Base-by-base conservation (phyloP, 148 eudicot genomes). In the Silene conica region DNA sequence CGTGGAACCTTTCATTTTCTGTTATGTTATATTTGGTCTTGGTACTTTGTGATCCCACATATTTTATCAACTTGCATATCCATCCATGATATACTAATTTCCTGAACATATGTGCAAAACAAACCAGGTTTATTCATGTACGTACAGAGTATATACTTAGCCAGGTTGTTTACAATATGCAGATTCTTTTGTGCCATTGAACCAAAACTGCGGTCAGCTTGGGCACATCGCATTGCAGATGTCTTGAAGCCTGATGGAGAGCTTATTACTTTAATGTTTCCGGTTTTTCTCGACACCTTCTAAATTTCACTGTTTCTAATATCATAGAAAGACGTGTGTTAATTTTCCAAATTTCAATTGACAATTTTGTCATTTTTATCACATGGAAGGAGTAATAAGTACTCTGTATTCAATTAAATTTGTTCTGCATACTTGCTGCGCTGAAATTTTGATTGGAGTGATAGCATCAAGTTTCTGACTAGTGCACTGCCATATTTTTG, bases 121-220 rank as follows among this genome's bases (percentile, higher is more conserved):
- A 50, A 50, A 12, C 18, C 55, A 50, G 14, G 55, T 14, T 50
- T 50, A 50, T 50, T 50, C 55, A 50, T 50, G 55, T 50, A 15
- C 18, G 55, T 1, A 13, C 4, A 18, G 55, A 50, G 55, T 50
- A 52, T 64, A 2, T 38, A 59, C 64, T 28, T 52, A 67, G 4
- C 26, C 48, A n/a, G 22, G 19, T 43, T 56, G 72, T 50, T 46
- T 62, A 43, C 72, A 67, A 31, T 73, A 59, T 80, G 83, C 89
- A 90, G 98, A 77, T 92, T 92, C 82, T 92, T 92, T 77, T 92
- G 98, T 82, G 98, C 98, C 54, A 86, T 92, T 81, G 92, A 87
- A 71, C 96, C 92, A 25, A 68, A 81, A 64, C 65, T 89, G 87
- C 84, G 96, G 76, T 76, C 88, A 77, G 80, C 84, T 61, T 90